phyloP scores from a whole-genome alignment of 2,329 filamentous ascomycete genomes.

The Beauveria medogensis region DNA sequence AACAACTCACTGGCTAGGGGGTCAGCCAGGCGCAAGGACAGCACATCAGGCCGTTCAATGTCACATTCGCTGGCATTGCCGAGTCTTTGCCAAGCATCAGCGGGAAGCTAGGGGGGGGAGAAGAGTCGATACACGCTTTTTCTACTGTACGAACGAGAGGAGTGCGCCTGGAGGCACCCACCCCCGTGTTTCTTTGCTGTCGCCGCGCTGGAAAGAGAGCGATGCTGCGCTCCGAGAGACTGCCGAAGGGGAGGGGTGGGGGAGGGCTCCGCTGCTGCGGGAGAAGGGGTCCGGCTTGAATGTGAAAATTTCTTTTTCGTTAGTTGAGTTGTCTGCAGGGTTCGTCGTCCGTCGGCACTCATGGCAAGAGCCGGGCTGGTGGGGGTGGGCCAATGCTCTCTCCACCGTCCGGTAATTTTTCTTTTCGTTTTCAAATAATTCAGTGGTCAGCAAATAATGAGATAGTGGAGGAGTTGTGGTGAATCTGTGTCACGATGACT shows the following conservation, averaged over 20 bases:
- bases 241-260: neutral
- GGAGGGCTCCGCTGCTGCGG: neutral
- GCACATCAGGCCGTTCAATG: neutral
- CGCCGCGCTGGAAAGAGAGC: neutral
- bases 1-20: neutral
- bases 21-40: too few relatives aligned
- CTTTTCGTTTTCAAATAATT: neutral
- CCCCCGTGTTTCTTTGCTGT: neutral
- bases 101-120: too few relatives aligned
- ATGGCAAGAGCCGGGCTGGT: neutral
- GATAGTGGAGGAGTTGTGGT: too few relatives aligned
- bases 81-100: neutral
- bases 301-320: neutral
- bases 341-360: neutral
- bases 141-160: neutral
- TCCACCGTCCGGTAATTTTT: neutral
- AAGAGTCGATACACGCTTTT: neutral
- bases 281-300: neutral
- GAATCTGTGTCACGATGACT: neutral
- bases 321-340: neutral
- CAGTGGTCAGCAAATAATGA: neutral
- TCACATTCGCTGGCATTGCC: neutral
- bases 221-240: neutral
- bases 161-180: too few relatives aligned
- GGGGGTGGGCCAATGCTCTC: slow-evolving; percentile 8